Evolutionary conservation across 441 rosid species (phyloP).

Genomic region (Macaranga tanarius): DNA sequence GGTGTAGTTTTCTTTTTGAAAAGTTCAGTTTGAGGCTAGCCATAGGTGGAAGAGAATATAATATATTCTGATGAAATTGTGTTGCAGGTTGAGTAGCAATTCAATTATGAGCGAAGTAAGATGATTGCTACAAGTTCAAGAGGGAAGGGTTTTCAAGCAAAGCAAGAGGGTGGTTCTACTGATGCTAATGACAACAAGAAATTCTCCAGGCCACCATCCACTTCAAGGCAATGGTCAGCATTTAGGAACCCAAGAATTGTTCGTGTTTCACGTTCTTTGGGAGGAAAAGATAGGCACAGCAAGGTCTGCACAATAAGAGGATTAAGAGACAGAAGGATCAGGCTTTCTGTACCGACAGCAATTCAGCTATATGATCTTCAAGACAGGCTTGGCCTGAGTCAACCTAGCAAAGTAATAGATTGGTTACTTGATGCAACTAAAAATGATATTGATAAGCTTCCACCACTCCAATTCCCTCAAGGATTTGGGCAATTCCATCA

Average conservation of each 20-base stretch:
- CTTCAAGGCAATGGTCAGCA: conserved; percentile 74
- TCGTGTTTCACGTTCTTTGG: conserved; percentile 69
- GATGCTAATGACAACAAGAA: conserved; percentile 32
- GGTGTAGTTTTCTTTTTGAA: not conserved
- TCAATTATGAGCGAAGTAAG: conserved; percentile 34
- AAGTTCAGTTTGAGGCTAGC: not conserved
- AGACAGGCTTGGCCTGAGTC: conserved; percentile 78
- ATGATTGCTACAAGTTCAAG: conserved; percentile 49
- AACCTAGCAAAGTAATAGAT: conserved; percentile 92
- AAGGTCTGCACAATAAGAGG: conserved; percentile 92
- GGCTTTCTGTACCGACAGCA: conserved; percentile 91
- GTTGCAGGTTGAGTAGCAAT: conserved; percentile 15
- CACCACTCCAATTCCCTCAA: conserved; percentile 76
- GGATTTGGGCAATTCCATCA: conserved; percentile 58
- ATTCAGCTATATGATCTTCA: conserved; percentile 89
- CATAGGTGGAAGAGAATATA: not conserved
- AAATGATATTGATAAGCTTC: conserved; percentile 79
- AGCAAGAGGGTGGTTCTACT: conserved; percentile 39
- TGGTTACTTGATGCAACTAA: conserved; percentile 82
- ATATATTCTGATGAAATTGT: not conserved
- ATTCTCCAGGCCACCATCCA: conserved; percentile 24
- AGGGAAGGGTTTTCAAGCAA: conserved; percentile 44
- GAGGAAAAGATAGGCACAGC: conserved; percentile 96
- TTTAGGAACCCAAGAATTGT: conserved; percentile 89
- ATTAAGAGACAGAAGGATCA: conserved; percentile 73